Base-by-base conservation (phyloP, 805 yeast species). In the Saturnispora gosingensis region DNA sequence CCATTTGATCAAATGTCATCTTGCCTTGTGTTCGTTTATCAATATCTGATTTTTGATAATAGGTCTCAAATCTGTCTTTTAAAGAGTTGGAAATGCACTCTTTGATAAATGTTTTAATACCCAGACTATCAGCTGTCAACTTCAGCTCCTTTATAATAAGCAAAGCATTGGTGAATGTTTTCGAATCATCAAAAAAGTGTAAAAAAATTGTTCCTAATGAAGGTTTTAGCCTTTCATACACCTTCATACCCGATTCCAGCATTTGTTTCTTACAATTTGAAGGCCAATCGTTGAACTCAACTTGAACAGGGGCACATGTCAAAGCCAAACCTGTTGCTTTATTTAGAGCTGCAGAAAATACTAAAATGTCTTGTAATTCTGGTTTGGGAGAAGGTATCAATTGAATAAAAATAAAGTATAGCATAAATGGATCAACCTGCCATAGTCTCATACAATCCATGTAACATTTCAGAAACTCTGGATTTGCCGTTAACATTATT, bases 341-440 rank as follows among this genome's bases (percentile, higher is more conserved):
- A 13, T 58, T 49, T 36, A 49, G 27, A 35, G 36, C 36, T 15
- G 9, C 15, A 7, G 43, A 22, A 44, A 49, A 49, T 24, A n/a
- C 38, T n/a, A 39, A 13, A 9, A 46, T 27, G 18, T 38, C 45
- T 4, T 16, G 35, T 4, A 28, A 10, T 4, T 27, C 44, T 15
- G 35, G 11, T 8, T 48, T 42, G 2, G 58, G 56, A 8, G 43
- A 27, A 7, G 30, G 32, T 4, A 43, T 45, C 10, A 56, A 52
- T 25, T 55, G 49, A 38, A 57, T 35, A 40, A 54, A 53, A 9
- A 47, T 32, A 32, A 59, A 46, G 34, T 61, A 59, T 7, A 61
- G 43, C 13, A 55, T 54, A 48, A 61, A 65, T 2, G 70, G 69
- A 48, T 65, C 67, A n/a, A 59, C 54, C 50, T 64, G 66, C 70